Evolutionary conservation across 2,329 filamentous ascomycete genomes (phyloP), one percentile per base, ranked within the genome.

Genomic region (Penicillium decumbens): DNA sequence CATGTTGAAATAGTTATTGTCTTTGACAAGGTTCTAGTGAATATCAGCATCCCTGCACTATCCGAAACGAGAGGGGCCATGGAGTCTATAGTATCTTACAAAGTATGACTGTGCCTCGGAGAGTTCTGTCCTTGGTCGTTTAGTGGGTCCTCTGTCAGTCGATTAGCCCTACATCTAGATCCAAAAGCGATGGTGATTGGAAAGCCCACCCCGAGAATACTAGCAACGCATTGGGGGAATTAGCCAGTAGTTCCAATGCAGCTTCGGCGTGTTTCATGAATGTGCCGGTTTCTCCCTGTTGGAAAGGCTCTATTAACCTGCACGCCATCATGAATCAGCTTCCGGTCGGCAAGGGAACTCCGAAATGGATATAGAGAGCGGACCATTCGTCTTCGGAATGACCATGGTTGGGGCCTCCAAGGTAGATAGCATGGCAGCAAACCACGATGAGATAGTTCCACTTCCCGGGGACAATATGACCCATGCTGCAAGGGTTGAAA

Each of bases 381-480:
- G 50, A 73, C 84, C 85, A 88, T 64, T 87, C 82, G 5, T 71
- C 54, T 63, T 86, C 82, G 51, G 79, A 71, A 18, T 64, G 54
- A 29, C 83, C 83, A 1, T 69, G 67, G 1, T 71, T 68, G 2
- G 76, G 73, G 0, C 83, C 82, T 24, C 83, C 83, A 12, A 76
- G 70, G 77, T 87, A 95, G 50, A 92, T 88, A 25, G 83, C 87
- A 71, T 95, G 89, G 66, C 89, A 91, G 74, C 89, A 93, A 43
- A 95, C 85, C 41, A 95, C 73, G 44, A 95, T 81, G 9, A 95
- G 77, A 56, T 88, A 78, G 4, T 68, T 69, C 30, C 24, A 24
- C 4, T 27, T 12, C 5, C 24, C 23, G 18, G 8, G 7, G 15
- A 18, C 8, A 20, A 37, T 37, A 10, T 20, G 1, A 20, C 10